Evolutionary conservation across 2,329 filamentous ascomycete genomes (phyloP).

Genomic region (Dryadomyces quercus-mongolicae): DNA sequence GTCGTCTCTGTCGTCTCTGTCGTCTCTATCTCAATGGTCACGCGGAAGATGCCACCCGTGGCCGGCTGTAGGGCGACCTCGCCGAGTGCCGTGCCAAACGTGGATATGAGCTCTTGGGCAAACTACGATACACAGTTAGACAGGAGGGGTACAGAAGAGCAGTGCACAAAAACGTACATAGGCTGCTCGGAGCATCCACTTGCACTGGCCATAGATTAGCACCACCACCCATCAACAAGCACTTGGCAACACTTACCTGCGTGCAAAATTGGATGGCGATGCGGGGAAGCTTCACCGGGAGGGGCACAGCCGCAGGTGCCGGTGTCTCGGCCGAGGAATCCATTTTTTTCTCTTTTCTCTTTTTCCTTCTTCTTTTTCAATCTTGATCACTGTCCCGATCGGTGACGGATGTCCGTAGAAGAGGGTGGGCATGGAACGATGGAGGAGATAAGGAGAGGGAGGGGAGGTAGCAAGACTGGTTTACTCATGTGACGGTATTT

Average conservation of each 20-base stretch:
- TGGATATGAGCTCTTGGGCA: conserved; percentile 89
- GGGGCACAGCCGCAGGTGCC: conserved; percentile 4
- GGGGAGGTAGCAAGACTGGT: not conserved
- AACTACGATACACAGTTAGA: conserved; percentile 41
- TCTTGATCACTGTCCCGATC: not conserved
- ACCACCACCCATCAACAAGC: not conserved
- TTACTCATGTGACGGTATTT: not conserved
- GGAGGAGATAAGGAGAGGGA: too few relatives aligned
- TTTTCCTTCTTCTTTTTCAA: too few relatives aligned
- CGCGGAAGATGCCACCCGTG: conserved; percentile 72
- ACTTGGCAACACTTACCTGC: too few relatives aligned
- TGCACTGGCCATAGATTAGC: too few relatives aligned
- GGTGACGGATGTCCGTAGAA: not conserved
- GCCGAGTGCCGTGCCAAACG: conserved; percentile 71
- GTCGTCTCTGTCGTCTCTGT: conserved; percentile 12
- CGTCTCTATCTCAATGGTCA: conserved; percentile 26
- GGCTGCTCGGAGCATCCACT: conserved; percentile 78
- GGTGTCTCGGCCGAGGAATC: not conserved
- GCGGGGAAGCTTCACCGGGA: conserved; percentile 45
- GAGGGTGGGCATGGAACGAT: not conserved
- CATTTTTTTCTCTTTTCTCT: too few relatives aligned
- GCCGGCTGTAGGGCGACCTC: conserved; percentile 79
- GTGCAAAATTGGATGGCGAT: conserved; percentile 88
- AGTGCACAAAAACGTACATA: conserved; percentile 47
- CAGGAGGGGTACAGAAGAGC: not conserved